Evolutionary conservation across 768 basidiomycete genomes (phyloP), one percentile per base, ranked within the genome.

Genomic region (Thelephora aurantiotincta): DNA sequence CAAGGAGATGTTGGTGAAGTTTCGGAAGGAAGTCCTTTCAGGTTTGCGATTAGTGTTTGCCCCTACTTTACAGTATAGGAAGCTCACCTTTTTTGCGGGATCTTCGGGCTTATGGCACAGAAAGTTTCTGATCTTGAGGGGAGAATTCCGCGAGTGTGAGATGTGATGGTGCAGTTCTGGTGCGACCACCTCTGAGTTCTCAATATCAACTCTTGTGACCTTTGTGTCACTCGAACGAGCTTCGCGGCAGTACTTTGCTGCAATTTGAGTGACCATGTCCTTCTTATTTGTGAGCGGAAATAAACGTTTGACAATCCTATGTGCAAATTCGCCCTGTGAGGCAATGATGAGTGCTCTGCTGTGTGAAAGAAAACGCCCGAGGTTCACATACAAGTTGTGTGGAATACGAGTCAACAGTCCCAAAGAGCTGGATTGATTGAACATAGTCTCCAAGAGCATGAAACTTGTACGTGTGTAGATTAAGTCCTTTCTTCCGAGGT

Each of bases 1-100:
- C 53, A 1, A 65, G 56, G 6, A 62, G 51, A 38, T 66, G 58
- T 36, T 63, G 48, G 43, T 64, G 46, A 16, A 69, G 55, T 6
- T 56, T 34, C 0, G 55, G 48, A 6, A 59, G n/a, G 46, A 65
- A 68, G 35, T 60, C 46, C 62, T 66, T 46, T 33, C 11, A 6
- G 18, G 36, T 19, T 2, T 50, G 6, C 2, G 14, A 50, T 7
- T 9, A 43, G 35, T 14, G 5, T 43, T 11, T 9, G 18, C 44
- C n/a, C 20, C 16, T 51, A 1, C 3, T 43, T 16, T 16, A 33
- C 4, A 44, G 11, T 22, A 45, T 16, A 51, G 16, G 22, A 44
- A 2, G 52, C 54, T 34, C 46, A 64, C 65, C 49, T 58, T 46
- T 6, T 64, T 12, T 4, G 63, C 60, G 1, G 60, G 60, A 48